Conservation (phyloP, 1,139 yeast genomes). For the Magnusiomyces sp. region DNA sequence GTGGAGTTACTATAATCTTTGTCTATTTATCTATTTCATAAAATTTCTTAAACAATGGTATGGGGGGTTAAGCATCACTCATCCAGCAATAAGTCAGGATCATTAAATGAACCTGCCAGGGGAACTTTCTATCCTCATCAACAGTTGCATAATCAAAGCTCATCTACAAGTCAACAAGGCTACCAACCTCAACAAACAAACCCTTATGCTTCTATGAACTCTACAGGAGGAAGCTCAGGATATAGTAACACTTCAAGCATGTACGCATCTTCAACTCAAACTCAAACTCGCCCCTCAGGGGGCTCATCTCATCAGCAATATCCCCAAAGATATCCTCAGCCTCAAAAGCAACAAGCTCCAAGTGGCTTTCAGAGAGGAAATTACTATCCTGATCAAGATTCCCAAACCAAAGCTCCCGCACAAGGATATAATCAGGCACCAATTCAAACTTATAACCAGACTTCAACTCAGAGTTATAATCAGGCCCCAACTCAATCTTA, state of each 20-base stretch:
- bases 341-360: not conserved
- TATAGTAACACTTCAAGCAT: not conserved
- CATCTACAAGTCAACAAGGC: not conserved
- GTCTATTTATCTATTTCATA: not conserved
- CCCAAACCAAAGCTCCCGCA: too few species aligned
- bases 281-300: not conserved
- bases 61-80: too few species aligned
- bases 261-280: not conserved
- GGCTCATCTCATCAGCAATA: not conserved
- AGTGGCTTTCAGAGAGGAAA: too few species aligned
- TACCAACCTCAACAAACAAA: not conserved
- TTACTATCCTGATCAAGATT: too few species aligned
- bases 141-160: not conserved
- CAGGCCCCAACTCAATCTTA: too few species aligned
- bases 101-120: not conserved
- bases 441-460: too few species aligned
- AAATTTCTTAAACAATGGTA: not conserved
- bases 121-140: not conserved
- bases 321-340: not conserved
- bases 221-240: not conserved
- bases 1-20: not conserved
- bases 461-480: too few species aligned
- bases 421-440: too few species aligned
- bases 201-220: not conserved
- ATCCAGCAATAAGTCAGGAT: not conserved